phyloP scores from a whole-genome alignment of 805 yeast species.

The Cyberlindnera galapagoensis region DNA sequence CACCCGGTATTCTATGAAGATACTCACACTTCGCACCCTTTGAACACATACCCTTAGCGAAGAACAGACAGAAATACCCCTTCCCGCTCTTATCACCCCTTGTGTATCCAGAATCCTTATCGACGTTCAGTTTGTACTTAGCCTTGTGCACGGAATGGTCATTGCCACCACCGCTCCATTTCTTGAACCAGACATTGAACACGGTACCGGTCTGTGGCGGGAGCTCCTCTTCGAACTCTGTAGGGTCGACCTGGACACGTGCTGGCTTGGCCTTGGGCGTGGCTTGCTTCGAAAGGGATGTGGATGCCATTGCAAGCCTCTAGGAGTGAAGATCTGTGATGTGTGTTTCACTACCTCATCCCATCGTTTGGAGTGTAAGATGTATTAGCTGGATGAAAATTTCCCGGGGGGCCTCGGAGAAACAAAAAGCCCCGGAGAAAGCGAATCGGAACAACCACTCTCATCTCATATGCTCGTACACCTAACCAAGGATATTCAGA shows the following conservation, averaged over 20 bases:
- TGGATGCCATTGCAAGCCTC: not conserved
- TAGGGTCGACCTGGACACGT: conserved; percentile 65
- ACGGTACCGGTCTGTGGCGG: conserved; percentile 79
- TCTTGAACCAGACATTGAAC: conserved; percentile 82
- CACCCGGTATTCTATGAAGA: conserved; percentile 69
- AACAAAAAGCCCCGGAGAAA: too few relatives aligned
- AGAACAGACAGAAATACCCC: conserved; percentile 67
- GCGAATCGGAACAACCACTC: too few relatives aligned
- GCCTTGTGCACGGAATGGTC: conserved; percentile 36
- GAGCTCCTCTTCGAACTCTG: conserved; percentile 43
- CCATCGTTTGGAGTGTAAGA: too few relatives aligned
- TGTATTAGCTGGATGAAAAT: too few relatives aligned
- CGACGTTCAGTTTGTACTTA: conserved; percentile 54
- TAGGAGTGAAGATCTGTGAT: too few relatives aligned
- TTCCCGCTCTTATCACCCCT: conserved; percentile 44
- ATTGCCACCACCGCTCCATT: conserved; percentile 66
- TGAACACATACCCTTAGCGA: conserved; percentile 84
- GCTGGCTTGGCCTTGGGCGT: conserved; percentile 40
- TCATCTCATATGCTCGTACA: too few relatives aligned
- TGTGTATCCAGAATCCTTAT: conserved; percentile 69
- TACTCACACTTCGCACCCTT: conserved; percentile 72
- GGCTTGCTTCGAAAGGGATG: not conserved
- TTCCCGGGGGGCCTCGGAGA: too few relatives aligned
- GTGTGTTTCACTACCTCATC: too few relatives aligned
- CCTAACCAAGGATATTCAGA: too few relatives aligned